Base-by-base conservation (phyloP, 2,329 filamentous ascomycete genomes). In the Colletotrichum musae region DNA sequence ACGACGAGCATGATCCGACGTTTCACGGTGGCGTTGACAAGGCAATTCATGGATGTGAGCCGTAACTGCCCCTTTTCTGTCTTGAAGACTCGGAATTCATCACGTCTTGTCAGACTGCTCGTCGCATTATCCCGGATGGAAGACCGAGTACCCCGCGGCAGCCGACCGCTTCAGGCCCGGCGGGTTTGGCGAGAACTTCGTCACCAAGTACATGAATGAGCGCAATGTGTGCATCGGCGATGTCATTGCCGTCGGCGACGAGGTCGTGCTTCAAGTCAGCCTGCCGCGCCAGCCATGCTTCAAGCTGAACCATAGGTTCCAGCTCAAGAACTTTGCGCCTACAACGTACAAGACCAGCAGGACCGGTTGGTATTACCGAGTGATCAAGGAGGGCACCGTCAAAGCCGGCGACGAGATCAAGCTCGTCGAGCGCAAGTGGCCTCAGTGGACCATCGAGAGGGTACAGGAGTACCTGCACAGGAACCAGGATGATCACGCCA, bases 261-360 rank as follows among this genome's bases (percentile, higher is more conserved):
- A 83, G 2, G 81, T 88, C 0, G 67, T 88, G 3, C 81, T 91
- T 0, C 87, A 92, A 72, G 86, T 92, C 26, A 87, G 85, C 70
- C 79, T 91, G 26, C 90, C 90, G 0, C 84, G 90, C 16, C 86
- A 89, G 72, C 90, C 90, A 10, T 92, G 90, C 79, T 92, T 87
- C 80, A 92, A 92, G 75, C 83, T 92, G 9, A 92, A 92, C 75
- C 89, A 92, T 73, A 88, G 90, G 1, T 92, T 92, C 76, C 83
- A 86, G 41, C 79, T 91, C 10, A 88, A 88, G 73, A 86, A 89
- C 70, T 91, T 92, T 77, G 87, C 89, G 4, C 86, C 86, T 0
- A 80, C 83, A 21, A 87, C 88, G 0, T 90, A 87, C 78, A 82
- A 84, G 70, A 81, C 80, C 2, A 87, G 87, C 66, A 85, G 89